Percentiles rank a stretch among this genome's conserved stretches.
phyloP scores from a whole-genome alignment of 352 stramenopile genomes.

The Elongisporangium anandrum region DNA sequence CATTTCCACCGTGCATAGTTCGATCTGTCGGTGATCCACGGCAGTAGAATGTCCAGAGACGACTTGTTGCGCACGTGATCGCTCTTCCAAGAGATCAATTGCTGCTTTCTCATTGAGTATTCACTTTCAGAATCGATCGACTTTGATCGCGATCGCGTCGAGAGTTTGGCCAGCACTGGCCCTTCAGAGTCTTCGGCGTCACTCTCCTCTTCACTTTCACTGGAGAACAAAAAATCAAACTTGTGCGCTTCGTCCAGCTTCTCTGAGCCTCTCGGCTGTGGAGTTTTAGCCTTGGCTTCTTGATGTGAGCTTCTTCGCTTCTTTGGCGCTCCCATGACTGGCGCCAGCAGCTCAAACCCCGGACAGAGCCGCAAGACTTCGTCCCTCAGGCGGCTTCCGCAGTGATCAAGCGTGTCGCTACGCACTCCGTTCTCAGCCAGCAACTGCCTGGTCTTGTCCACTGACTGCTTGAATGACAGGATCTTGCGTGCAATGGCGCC shows the following conservation, averaged over 20 bases:
- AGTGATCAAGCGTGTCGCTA: neutral
- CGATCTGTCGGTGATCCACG: slow-evolving; percentile 19
- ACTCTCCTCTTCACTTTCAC: neutral
- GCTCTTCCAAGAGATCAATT: neutral
- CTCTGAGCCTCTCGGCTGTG: neutral
- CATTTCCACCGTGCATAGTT: slow-evolving; percentile 23
- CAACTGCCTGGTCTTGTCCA: neutral
- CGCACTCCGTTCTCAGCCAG: neutral
- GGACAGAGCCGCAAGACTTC: neutral
- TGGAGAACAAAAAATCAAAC: neutral
- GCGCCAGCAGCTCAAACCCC: neutral
- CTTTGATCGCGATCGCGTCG: neutral
- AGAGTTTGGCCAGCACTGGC: neutral
- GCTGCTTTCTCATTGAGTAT: neutral
- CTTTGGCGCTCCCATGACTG: neutral
- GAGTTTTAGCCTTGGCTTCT: neutral
- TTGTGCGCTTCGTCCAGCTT: neutral
- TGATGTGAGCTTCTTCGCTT: neutral
- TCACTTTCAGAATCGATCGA: neutral
- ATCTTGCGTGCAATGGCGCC: neutral
- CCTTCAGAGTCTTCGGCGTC: neutral
- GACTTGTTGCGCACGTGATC: slow-evolving; percentile 1
- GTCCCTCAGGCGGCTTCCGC: neutral
- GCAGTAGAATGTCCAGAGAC: slow-evolving; percentile 25
- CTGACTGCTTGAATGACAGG: neutral